A percentile compares a stretch with the other conserved stretches of the same genome.
phyloP scores from a whole-genome alignment of 177 flowering plant genomes.

The Vitis hybrid region DNA sequence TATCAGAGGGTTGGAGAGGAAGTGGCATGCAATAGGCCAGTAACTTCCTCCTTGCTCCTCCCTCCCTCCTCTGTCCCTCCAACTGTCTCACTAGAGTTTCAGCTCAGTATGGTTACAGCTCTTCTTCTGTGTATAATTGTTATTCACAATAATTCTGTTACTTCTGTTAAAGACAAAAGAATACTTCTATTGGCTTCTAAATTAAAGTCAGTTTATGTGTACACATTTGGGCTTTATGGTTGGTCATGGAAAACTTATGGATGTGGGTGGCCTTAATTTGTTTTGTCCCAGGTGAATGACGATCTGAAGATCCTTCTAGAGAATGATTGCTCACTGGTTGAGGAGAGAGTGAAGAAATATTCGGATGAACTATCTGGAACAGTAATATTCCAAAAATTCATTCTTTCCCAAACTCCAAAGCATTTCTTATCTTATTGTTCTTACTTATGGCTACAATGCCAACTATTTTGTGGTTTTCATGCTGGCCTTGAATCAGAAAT shows the following conservation, averaged over 20 bases:
- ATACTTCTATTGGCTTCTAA: too few relatives aligned
- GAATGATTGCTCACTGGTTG: slow-evolving; percentile 35
- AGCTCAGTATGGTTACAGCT: too few relatives aligned
- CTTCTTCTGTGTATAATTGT: neutral
- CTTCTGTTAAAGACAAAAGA: neutral
- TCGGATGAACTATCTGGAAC: slow-evolving; percentile 43
- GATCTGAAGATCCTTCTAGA: slow-evolving; percentile 48
- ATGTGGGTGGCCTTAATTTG: neutral
- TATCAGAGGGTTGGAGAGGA: neutral
- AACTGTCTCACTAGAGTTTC: too few relatives aligned
- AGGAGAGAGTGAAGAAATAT: slow-evolving; percentile 44
- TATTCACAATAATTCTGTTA: neutral
- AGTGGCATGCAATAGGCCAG: neutral
- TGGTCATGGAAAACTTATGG: neutral
- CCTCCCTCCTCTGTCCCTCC: too few relatives aligned
- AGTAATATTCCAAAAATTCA: slow-evolving; percentile 34
- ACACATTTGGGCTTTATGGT: neutral
- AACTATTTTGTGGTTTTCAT: neutral
- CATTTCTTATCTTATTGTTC: neutral
- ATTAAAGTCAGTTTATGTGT: neutral
- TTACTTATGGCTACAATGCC: neutral
- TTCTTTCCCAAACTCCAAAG: neutral
- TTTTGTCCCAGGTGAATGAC: slow-evolving; percentile 35
- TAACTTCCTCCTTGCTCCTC: too few relatives aligned
- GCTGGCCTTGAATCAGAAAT: neutral